A percentile compares a stretch with the other conserved stretches of the same genome.
Evolutionary conservation across 305 asterid genomes (phyloP).

Genomic region (Fraxinus floribunda): DNA sequence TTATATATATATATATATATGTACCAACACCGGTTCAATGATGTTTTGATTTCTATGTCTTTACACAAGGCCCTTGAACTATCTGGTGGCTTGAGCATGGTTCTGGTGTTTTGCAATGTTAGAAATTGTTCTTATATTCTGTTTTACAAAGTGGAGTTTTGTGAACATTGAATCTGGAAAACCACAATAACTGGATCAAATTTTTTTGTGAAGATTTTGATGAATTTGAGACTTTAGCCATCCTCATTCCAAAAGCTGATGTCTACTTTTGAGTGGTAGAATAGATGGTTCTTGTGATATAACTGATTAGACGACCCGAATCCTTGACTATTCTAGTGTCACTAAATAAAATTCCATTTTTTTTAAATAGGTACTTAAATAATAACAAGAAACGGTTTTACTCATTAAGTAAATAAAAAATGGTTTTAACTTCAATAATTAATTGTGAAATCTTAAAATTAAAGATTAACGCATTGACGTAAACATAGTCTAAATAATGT

Average conservation of each 20-base stretch:
- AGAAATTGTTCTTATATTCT: not conserved
- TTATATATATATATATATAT: not conserved
- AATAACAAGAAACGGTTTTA: too few species aligned
- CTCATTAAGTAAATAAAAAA: too few species aligned
- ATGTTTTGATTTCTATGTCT: not conserved
- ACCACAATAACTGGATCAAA: not conserved
- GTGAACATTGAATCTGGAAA: not conserved
- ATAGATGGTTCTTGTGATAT: not conserved
- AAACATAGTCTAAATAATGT: too few species aligned
- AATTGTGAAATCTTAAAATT: too few species aligned
- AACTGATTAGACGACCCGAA: too few species aligned
- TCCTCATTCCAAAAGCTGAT: not conserved
- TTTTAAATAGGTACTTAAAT: too few species aligned
- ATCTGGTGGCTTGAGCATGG: not conserved
- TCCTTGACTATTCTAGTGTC: too few species aligned
- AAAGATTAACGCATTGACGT: too few species aligned
- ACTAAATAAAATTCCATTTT: too few species aligned
- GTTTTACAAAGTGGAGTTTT: not conserved
- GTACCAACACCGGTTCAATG: not conserved
- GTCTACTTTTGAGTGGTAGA: not conserved
- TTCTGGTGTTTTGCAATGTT: not conserved
- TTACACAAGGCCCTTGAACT: not conserved
- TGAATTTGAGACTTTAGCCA: not conserved
- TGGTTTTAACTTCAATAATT: too few species aligned
- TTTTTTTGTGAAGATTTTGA: not conserved